phyloP scores from a whole-genome alignment of 1,139 yeast genomes.

The Hanseniaspora uvarum region DNA sequence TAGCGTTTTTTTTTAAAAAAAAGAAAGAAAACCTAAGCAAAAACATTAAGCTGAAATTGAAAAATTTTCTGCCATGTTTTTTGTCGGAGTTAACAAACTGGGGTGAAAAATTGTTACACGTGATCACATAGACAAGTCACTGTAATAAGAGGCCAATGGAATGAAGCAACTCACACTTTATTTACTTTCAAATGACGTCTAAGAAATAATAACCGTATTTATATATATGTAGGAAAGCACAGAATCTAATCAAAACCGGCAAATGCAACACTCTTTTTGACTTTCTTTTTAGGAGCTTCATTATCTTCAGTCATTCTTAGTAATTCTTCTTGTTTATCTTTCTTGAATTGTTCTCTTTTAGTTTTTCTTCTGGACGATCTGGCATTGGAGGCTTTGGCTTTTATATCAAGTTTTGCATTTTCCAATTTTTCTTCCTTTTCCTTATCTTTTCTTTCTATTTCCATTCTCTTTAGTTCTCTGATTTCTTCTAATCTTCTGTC shows the following conservation, averaged over 20 bases:
- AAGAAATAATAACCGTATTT: no score
- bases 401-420: conserved; percentile 67
- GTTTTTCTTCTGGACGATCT: conserved; percentile 60
- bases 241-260: conserved; percentile 19
- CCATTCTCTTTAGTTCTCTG: conserved; percentile 74
- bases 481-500: conserved; percentile 81
- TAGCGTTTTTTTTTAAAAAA: no score
- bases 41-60: not conserved
- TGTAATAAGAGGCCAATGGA: no score
- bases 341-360: conserved; percentile 42
- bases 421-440: conserved; percentile 61
- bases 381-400: conserved; percentile 57
- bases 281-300: conserved; percentile 15
- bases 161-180: no score
- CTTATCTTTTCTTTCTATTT: conserved; percentile 73
- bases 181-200: no score
- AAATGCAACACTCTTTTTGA: conserved; percentile 25
- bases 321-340: conserved; percentile 31
- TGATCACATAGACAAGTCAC: no score
- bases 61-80: no score
- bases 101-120: no score
- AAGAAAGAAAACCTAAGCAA: not conserved
- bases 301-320: conserved; percentile 26
- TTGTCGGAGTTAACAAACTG: no score
- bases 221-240: no score